Evolutionary conservation across 2,329 filamentous ascomycete genomes (phyloP), one percentile per base, ranked within the genome.

Genomic region (Hypoxylon sp.): DNA sequence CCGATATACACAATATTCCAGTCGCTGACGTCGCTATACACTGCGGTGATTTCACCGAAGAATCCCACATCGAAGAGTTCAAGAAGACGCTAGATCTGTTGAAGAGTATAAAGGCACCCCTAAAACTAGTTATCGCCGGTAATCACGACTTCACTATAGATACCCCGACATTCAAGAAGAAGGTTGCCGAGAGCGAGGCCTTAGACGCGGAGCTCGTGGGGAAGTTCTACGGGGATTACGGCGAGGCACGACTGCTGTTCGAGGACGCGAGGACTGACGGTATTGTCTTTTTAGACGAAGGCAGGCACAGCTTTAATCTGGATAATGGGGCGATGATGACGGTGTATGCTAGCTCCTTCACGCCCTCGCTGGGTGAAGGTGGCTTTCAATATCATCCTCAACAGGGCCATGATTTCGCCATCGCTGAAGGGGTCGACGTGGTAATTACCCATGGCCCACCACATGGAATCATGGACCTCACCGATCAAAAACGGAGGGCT

Each of bases 381-480:
- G 84, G 79, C 0, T 87, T 86, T 59, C 82, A 85, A 60, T 88
- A 86, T 70, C 55, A 61, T 3, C 73, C 71, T 4, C 42, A 74
- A 0, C 58, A 75, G 2, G 74, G 74, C 0, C 85, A 85, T 69
- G 54, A 72, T 2, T 83, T 80, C 36, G 51, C 65, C 8, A 79
- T 84, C 30, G 70, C 71, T 0, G 3, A 72, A 0, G 75, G 68
- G 0, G 74, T 79, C 0, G 82, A 88, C 66, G 59, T 87, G 0
- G 82, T 79, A 26, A 80, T 87, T 18, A 87, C 85, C 0, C 85
- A 89, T 59, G 85, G 86, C 0, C 86, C 85, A 1, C 85, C 85
- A 0, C 75, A 70, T 6, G 84, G 84, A 1, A 74, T 89, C 1
- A 73, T 87, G 51, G 85, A 89, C 70, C 67, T 71, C 2, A 79